Percentiles rank a stretch among this genome's conserved stretches.
Evolutionary conservation across 495 filamentous ascomycete species (phyloP).

Genomic region (Rostrohypoxylon terebratum): DNA sequence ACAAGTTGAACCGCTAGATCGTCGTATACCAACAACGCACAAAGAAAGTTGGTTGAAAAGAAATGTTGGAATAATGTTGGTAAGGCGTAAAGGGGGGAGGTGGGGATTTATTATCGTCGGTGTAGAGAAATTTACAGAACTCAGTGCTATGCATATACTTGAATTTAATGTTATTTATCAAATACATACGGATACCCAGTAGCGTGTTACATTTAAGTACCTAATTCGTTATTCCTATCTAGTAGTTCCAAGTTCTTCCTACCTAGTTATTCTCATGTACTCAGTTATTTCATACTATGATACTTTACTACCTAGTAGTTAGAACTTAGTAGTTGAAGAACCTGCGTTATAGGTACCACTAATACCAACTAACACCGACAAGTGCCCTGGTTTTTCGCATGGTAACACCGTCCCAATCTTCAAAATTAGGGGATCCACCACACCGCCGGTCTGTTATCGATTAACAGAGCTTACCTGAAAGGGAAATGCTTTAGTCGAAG

Average conservation of each 20-base stretch:
- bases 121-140: constrained; percentile 25
- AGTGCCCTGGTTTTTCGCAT: neutral
- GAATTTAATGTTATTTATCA: no score
- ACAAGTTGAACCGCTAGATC: constrained; percentile 13
- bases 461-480: constrained; percentile 3
- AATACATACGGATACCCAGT: neutral
- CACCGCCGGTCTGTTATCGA: constrained; percentile 20
- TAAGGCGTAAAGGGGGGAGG: constrained; percentile 19
- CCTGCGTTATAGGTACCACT: neutral
- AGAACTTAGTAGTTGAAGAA: constrained; percentile 4
- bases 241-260: no score
- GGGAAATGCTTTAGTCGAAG: neutral
- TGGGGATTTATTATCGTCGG: constrained; percentile 36
- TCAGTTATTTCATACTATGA: neutral
- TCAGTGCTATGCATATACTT: no score
- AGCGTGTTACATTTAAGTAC: neutral
- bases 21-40: constrained; percentile 7
- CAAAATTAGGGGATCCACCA: constrained; percentile 36
- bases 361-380: no score
- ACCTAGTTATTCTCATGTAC: neutral
- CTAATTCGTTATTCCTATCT: neutral
- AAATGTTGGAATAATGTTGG: constrained; percentile 9
- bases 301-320: no score
- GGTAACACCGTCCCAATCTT: constrained; percentile 23
- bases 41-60: constrained; percentile 2